These are phyloP conservation scores for Berberis thunbergii DNA, from an alignment of 164 flowering plant genomes.

Conservation along the genomic window DNA sequence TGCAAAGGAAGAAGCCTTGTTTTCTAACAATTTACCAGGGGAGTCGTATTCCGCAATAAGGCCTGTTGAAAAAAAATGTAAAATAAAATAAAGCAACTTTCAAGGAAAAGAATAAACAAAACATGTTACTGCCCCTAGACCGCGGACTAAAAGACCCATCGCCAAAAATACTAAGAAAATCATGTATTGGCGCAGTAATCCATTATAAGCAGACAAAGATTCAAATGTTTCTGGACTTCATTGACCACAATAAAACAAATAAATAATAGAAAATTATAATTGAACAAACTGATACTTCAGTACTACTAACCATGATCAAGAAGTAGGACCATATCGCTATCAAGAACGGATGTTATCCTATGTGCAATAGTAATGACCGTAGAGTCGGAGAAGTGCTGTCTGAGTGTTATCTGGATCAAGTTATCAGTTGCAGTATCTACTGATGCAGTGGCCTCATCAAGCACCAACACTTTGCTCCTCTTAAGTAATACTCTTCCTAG, in stretches of 20 bases:
- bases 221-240: no score
- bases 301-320: conserved; percentile 23
- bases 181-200: no score
- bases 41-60: conserved; percentile 24
- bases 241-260: no score
- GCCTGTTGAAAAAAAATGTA: conserved; percentile 12
- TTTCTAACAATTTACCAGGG: conserved; percentile 23
- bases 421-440: conserved; percentile 59
- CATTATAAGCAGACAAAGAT: no score
- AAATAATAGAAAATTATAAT: no score
- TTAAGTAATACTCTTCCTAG: conserved; percentile 57
- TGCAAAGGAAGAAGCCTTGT: conserved; percentile 22
- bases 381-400: conserved; percentile 25
- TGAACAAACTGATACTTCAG: no score
- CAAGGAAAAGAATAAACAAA: not conserved
- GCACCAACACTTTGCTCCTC: conserved; percentile 50
- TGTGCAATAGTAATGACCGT: conserved; percentile 45
- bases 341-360: conserved; percentile 35
- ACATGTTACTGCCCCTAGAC: not conserved
- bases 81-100: not conserved
- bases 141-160: no score
- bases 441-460: conserved; percentile 82
- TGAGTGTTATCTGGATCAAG: conserved; percentile 32
- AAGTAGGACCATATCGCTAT: conserved; percentile 30
- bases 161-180: no score